Evolutionary conservation across 345 rosid genomes (phyloP).

Genomic region (Anastatica hierochuntica): DNA sequence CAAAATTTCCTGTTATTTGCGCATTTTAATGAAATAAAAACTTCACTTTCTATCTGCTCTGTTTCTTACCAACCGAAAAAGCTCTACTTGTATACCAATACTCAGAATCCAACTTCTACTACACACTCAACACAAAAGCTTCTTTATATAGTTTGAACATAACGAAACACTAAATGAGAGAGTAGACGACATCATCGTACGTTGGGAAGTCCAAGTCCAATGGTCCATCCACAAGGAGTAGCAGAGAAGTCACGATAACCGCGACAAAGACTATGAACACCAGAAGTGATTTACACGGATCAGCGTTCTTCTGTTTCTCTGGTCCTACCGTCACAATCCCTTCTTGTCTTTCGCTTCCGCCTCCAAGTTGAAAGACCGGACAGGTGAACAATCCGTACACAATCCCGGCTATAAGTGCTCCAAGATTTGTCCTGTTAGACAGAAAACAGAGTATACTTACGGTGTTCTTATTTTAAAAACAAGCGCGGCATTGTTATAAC

Average conservation of each 20-base stretch:
- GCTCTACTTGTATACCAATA: neutral
- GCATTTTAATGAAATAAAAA: no score
- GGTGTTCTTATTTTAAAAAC: no score
- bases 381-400: slow-evolving; percentile 55
- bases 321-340: slow-evolving; percentile 29
- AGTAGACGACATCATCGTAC: slow-evolving; percentile 32
- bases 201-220: slow-evolving; percentile 25
- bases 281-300: slow-evolving; percentile 56
- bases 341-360: slow-evolving; percentile 46
- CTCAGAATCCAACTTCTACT: neutral
- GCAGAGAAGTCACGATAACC: slow-evolving; percentile 31
- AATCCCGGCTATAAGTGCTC: slow-evolving; percentile 57
- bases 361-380: slow-evolving; percentile 49
- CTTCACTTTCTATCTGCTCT: no score
- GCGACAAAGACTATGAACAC: slow-evolving; percentile 38
- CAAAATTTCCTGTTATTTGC: no score
- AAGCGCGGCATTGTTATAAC: no score
- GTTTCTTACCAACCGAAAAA: slow-evolving; percentile 14
- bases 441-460: neutral
- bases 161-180: slow-evolving; percentile 31
- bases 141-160: neutral
- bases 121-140: neutral
- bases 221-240: slow-evolving; percentile 51
- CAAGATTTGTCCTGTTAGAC: slow-evolving; percentile 61
- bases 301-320: slow-evolving; percentile 28